Percentiles rank a stretch among this genome's conserved stretches.
phyloP scores from a whole-genome alignment of 805 yeast species.

The Kuraishia piskuri region DNA sequence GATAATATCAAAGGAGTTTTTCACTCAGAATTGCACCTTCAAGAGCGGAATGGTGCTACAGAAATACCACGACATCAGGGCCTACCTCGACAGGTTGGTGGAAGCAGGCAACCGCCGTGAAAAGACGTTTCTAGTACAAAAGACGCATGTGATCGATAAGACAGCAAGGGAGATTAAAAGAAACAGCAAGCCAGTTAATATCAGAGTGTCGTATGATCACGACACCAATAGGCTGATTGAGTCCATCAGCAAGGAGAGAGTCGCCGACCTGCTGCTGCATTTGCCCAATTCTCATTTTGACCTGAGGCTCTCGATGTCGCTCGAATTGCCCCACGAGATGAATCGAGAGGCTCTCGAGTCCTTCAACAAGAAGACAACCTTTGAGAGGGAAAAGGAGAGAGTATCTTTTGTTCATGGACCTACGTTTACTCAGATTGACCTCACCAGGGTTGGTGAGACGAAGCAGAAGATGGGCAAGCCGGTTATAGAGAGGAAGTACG shows the following conservation, averaged over 20 bases:
- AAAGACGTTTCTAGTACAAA: slow-evolving; percentile 49
- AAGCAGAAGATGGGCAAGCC: slow-evolving; percentile 10
- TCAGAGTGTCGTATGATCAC: slow-evolving; percentile 61
- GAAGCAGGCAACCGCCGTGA: slow-evolving; percentile 39
- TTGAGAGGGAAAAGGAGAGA: slow-evolving; percentile 65
- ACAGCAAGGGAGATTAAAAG: slow-evolving; percentile 54
- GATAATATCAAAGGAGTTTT: slow-evolving; percentile 39
- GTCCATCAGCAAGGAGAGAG: slow-evolving; percentile 63
- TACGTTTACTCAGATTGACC: slow-evolving; percentile 64
- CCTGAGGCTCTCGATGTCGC: slow-evolving; percentile 61
- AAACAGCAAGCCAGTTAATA: slow-evolving; percentile 54
- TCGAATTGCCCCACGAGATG: slow-evolving; percentile 67
- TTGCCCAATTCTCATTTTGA: slow-evolving; percentile 76
- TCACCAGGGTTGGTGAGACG: slow-evolving; percentile 46
- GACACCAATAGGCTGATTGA: slow-evolving; percentile 59
- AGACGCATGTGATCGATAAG: slow-evolving; percentile 54
- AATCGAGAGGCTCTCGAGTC: slow-evolving; percentile 42
- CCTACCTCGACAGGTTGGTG: slow-evolving; percentile 46
- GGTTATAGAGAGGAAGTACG: slow-evolving; percentile 15
- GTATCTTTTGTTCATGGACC: slow-evolving; percentile 65
- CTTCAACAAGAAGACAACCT: slow-evolving; percentile 36
- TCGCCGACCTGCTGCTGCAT: slow-evolving; percentile 64
- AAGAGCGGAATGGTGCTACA: slow-evolving; percentile 59
- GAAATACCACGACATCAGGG: slow-evolving; percentile 48
- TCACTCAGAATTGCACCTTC: slow-evolving; percentile 45